Base-by-base conservation (phyloP, 176 grass and related monocot species). In the Musa troglodytarum region DNA sequence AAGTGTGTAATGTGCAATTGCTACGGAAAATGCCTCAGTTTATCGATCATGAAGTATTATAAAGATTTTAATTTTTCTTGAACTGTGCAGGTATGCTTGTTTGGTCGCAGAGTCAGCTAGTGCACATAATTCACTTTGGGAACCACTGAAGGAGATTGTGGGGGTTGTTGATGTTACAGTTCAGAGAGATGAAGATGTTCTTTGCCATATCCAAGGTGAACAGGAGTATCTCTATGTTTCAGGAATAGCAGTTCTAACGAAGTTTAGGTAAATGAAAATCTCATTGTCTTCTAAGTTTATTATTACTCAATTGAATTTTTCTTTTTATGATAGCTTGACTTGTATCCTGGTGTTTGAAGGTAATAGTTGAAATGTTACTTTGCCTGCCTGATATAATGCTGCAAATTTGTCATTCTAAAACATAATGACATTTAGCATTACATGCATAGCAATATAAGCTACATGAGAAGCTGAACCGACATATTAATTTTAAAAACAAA, bases 221-320 rank as follows among this genome's bases (percentile, higher is more conserved):
- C 64, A 88, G 2, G 89, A 92, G 34, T 97, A 93, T 74, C 54
- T 97, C 54, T 97, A 90, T 8, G 75, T 97, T 63, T 97, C 93
- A 69, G 93, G 93, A 80, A 97, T 93, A 13, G 89, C 93, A 12
- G 94, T 93, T 15, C 76, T 97, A 51, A 83, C 77, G 34, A 83
- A 83, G 43, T 89, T 87, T 74, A 97, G 94, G 94, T 91, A 69
- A 63, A 8, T 15, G 24, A 19, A 49, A 50, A 70, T 17, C 12
- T 43, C 34, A 43, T 43, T 43, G 4, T 43, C 34, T 43, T 43
- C 34, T 43, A 43, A 43, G 34, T 43, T 43, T 43, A 43, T 43
- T 43, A 43, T 6, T 43, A 0, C 34, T 43, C 34, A 43, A 43
- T 43, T 43, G 34, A 43, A 43, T 6, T 43, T 43, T 43, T 43